Conservation (phyloP, 75 land plant genomes). For the Pseudotsuga menziesii region DNA sequence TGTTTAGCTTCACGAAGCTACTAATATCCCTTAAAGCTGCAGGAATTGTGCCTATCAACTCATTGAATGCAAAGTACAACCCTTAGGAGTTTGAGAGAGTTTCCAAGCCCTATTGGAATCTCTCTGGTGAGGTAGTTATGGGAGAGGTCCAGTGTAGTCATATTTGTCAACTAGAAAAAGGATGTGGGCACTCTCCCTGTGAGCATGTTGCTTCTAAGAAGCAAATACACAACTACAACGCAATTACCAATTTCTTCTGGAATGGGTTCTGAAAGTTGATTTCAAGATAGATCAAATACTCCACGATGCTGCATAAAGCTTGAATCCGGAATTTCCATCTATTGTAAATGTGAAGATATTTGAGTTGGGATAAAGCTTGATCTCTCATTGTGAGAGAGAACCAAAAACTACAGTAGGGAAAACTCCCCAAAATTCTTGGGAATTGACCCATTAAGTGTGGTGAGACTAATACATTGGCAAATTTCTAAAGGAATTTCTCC, state of each 20-base stretch:
- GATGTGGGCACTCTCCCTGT: no score
- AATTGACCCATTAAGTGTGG: conserved; percentile 29
- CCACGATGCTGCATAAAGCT: conserved; percentile 44
- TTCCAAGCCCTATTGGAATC: conserved; percentile 32
- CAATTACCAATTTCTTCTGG: conserved; percentile 56
- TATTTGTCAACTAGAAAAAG: no score
- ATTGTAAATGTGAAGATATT: conserved; percentile 22
- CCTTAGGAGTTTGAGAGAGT: conserved; percentile 36
- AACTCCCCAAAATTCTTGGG: conserved; percentile 26
- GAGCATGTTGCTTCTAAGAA: no score
- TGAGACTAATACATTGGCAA: conserved; percentile 23
- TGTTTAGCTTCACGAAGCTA: conserved; percentile 55
- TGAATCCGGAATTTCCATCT: conserved; percentile 21
- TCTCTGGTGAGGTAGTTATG: no score
- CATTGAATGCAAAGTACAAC: conserved; percentile 33
- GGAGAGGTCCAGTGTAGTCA: no score
- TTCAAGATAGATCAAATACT: conserved; percentile 34
- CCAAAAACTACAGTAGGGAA: conserved; percentile 23
- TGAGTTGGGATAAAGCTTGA: conserved; percentile 29
- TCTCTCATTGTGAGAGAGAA: conserved; percentile 33
- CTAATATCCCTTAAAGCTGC: conserved; percentile 29
- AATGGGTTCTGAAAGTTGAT: conserved; percentile 33
- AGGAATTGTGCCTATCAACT: conserved; percentile 45
- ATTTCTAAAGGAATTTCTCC: conserved; percentile 29
- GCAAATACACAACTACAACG: conserved; percentile 54